Conservation (phyloP, 2,329 filamentous ascomycete species). For the Pestalotiopsis sp. region DNA sequence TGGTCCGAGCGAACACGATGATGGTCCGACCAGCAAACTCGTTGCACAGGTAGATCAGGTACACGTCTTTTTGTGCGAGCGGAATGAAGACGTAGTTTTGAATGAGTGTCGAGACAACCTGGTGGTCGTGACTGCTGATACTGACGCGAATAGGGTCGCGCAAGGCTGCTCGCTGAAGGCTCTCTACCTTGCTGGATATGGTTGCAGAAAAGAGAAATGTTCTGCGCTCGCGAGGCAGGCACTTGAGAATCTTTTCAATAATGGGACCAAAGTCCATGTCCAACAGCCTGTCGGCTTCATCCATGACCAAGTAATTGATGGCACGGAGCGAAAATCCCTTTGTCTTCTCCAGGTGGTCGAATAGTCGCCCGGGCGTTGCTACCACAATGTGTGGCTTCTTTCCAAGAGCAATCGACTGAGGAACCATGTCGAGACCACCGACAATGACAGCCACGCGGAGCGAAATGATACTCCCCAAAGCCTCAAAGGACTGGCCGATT, state of each 20-base stretch:
- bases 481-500: constrained; percentile 85
- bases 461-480: constrained; percentile 82
- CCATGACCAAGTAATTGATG: constrained; percentile 89
- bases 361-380: constrained; percentile 82
- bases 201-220: constrained; percentile 95
- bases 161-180: constrained; percentile 84
- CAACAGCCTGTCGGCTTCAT: constrained; percentile 88
- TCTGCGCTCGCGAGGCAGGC: constrained; percentile 73
- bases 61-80: constrained; percentile 84
- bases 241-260: constrained; percentile 90
- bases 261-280: constrained; percentile 94
- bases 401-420: constrained; percentile 86
- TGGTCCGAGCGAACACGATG: constrained; percentile 90
- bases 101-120: constrained; percentile 85
- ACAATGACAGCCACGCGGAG: constrained; percentile 85
- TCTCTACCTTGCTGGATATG: constrained; percentile 91
- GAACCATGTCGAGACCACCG: constrained; percentile 94
- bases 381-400: constrained; percentile 95
- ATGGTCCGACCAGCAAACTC: constrained; percentile 83
- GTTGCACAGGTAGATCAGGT: constrained; percentile 82
- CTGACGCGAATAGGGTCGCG: constrained; percentile 81
- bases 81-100: constrained; percentile 88
- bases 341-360: constrained; percentile 95
- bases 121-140: constrained; percentile 81
- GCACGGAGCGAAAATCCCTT: constrained; percentile 86